Evolutionary conservation across 345 rosid genomes (phyloP).

Genomic region (Noccaea caerulescens): DNA sequence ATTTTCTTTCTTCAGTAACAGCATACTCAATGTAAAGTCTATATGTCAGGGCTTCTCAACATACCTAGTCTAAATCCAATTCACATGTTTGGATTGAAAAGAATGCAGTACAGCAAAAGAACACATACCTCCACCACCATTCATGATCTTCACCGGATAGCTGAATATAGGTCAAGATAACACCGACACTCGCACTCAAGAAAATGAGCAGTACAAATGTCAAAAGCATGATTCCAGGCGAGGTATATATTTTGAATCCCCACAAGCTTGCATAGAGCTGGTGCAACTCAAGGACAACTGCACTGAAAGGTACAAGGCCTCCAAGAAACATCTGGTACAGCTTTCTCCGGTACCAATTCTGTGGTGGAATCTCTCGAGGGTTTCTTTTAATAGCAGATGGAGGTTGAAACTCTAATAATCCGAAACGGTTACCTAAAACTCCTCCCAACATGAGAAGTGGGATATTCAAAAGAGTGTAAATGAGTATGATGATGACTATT

Average conservation of each 20-base stretch:
- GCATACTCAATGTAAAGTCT: neutral
- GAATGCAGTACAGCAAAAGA: constrained; percentile 13
- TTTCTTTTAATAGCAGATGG: constrained; percentile 59
- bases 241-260: constrained; percentile 74
- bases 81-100: constrained; percentile 1
- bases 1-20: constrained; percentile 7
- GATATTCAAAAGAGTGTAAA: constrained; percentile 50
- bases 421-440: constrained; percentile 56
- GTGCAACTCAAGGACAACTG: constrained; percentile 69
- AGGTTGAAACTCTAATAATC: constrained; percentile 60
- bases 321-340: constrained; percentile 71
- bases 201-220: constrained; percentile 61
- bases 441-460: constrained; percentile 85
- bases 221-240: constrained; percentile 61
- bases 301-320: constrained; percentile 76
- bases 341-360: constrained; percentile 67
- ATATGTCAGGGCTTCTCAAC: neutral
- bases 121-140: constrained; percentile 97
- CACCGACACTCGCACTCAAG: constrained; percentile 59
- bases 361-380: constrained; percentile 64
- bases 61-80: neutral
- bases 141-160: constrained; percentile 80
- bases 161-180: constrained; percentile 80
- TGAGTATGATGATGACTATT: constrained; percentile 58
- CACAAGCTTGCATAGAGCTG: constrained; percentile 71